These are phyloP conservation scores for Stipa capillata DNA, from an alignment of 176 grass and related monocot genomes.

Conservation along the genomic window DNA sequence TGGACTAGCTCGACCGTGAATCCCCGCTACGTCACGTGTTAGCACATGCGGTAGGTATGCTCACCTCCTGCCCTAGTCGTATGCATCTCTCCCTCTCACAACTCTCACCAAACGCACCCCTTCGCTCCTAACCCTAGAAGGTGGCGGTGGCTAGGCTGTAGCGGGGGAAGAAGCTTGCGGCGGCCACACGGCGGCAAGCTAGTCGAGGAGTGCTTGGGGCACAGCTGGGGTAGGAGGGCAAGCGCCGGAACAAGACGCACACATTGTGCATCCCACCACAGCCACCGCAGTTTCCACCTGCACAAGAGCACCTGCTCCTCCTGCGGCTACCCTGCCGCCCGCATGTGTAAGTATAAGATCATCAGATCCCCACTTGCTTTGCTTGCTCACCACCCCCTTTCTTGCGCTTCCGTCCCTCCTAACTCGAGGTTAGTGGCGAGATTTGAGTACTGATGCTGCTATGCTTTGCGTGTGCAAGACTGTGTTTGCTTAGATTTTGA, in stretches of 20 bases:
- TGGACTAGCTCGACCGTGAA: too few species aligned
- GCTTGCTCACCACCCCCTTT: background rate
- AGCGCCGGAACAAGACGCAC: constrained; percentile 97
- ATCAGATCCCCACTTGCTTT: background rate
- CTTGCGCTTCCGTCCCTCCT: background rate
- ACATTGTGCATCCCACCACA: constrained; percentile 79
- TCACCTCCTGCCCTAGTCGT: too few species aligned
- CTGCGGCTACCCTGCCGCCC: constrained; percentile 72
- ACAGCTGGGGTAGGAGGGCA: too few species aligned
- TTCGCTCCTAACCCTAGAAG: too few species aligned
- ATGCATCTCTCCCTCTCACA: too few species aligned
- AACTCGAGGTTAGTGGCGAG: background rate
- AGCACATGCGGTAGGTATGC: too few species aligned
- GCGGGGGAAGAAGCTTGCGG: too few species aligned
- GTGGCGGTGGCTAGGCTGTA: too few species aligned
- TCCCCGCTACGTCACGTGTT: too few species aligned
- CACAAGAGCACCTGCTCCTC: constrained; percentile 92
- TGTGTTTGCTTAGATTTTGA: background rate
- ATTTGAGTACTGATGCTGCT: background rate
- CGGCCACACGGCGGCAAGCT: too few species aligned
- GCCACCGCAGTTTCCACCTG: constrained; percentile 85
- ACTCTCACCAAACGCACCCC: too few species aligned
- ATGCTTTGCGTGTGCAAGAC: background rate
- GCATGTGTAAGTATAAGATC: constrained; percentile 90
- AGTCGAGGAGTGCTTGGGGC: too few species aligned